A percentile compares a stretch with the other conserved stretches of the same genome.
Evolutionary conservation across 805 yeast genomes (phyloP).

Genomic region (Metschnikowia peoriensis): DNA sequence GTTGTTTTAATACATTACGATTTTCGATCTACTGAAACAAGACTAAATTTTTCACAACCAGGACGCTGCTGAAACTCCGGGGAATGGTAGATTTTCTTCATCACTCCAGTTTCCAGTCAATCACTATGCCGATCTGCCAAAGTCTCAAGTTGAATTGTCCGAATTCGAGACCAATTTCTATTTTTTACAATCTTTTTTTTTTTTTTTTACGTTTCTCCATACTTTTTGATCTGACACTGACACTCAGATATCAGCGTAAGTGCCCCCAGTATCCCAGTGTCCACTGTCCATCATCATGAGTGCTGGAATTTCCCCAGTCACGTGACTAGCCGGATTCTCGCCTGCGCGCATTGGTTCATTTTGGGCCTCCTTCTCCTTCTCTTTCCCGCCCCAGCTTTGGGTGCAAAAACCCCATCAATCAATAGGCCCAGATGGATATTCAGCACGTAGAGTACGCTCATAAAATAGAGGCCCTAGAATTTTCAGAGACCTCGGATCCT

Average conservation of each 20-base stretch:
- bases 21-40: too few species aligned
- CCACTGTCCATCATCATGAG: background rate
- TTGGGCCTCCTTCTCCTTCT: background rate
- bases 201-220: background rate
- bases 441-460: slow-evolving; percentile 3
- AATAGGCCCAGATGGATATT: slow-evolving; percentile 3
- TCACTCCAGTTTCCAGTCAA: too few species aligned
- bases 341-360: background rate
- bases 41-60: too few species aligned
- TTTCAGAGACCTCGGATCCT: background rate
- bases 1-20: background rate
- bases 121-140: too few species aligned
- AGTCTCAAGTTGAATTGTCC: too few species aligned
- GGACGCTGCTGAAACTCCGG: too few species aligned
- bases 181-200: too few species aligned
- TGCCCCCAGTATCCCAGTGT: background rate
- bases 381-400: background rate
- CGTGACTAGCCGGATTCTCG: background rate
- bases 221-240: background rate
- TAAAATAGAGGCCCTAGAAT: background rate
- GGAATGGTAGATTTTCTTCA: too few species aligned
- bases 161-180: background rate
- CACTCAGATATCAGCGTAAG: too few species aligned
- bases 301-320: background rate
- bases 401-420: slow-evolving; percentile 6